Percentiles rank a stretch among this genome's conserved stretches.
Evolutionary conservation across 1,284 basidiomycete species (phyloP).

Genomic region (Coniferiporia weirii): DNA sequence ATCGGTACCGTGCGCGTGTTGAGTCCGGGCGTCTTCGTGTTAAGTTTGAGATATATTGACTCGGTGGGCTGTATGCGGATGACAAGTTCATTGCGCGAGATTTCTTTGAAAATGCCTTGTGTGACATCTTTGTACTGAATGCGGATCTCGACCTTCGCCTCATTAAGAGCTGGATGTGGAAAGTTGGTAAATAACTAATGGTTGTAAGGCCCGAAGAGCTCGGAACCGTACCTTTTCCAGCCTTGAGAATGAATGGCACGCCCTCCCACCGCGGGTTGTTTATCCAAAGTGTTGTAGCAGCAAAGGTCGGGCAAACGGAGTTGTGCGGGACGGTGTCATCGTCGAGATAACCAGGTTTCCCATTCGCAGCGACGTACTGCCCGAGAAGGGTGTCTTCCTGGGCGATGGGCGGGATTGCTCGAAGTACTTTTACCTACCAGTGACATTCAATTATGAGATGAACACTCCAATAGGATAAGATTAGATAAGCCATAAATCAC

Average conservation of each 20-base stretch:
- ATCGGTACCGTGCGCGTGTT: slow-evolving; percentile 85
- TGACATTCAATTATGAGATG: slow-evolving; percentile 11
- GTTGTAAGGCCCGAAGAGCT: neutral
- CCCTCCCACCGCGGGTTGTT: slow-evolving; percentile 96
- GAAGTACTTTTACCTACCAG: slow-evolving; percentile 85
- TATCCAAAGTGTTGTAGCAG: slow-evolving; percentile 83
- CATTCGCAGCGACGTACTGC: slow-evolving; percentile 83
- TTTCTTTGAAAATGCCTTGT: slow-evolving; percentile 92
- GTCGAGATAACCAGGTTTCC: slow-evolving; percentile 95
- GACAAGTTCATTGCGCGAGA: slow-evolving; percentile 91
- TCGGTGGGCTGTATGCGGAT: slow-evolving; percentile 94
- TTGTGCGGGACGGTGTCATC: slow-evolving; percentile 90
- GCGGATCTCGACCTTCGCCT: slow-evolving; percentile 94
- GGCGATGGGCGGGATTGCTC: slow-evolving; percentile 80
- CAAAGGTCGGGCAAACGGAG: slow-evolving; percentile 90
- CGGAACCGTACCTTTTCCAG: slow-evolving; percentile 76
- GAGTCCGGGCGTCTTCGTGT: slow-evolving; percentile 89
- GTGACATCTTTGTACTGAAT: slow-evolving; percentile 97
- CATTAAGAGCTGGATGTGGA: slow-evolving; percentile 71
- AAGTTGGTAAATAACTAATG: slow-evolving; percentile 1
- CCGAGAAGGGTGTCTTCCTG: slow-evolving; percentile 80
- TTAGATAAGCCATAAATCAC: slow-evolving; percentile 15
- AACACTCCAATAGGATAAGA: slow-evolving; percentile 11
- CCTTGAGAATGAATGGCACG: slow-evolving; percentile 95
- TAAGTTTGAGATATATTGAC: slow-evolving; percentile 93